A percentile compares a stretch with the other conserved stretches of the same genome.
These are phyloP conservation scores for Eucalyptus dawsonii DNA, from an alignment of 345 rosid genomes.

Conservation along the genomic window DNA sequence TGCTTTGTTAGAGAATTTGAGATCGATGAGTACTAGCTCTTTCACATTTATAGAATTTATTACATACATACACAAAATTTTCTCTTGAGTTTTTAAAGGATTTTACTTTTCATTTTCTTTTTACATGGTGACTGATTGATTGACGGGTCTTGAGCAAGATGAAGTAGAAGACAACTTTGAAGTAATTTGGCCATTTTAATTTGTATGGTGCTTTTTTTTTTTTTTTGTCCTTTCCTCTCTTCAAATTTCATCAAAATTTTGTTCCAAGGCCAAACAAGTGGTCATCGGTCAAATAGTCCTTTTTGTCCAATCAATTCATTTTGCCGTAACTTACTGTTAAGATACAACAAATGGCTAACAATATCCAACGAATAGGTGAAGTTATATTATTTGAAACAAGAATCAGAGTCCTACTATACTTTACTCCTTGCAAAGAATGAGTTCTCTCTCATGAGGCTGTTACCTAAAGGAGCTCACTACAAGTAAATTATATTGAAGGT, in stretches of 20 bases:
- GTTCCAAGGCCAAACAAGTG: background rate
- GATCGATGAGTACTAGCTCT: background rate
- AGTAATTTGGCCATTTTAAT: background rate
- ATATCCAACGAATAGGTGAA: background rate
- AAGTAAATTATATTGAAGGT: too few species aligned
- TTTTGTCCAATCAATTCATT: background rate
- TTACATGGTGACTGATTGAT: background rate
- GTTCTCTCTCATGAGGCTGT: background rate
- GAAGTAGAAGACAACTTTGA: background rate
- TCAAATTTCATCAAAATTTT: too few species aligned
- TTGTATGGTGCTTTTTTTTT: background rate
- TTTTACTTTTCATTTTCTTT: background rate
- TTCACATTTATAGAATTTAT: background rate
- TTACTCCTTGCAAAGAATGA: background rate
- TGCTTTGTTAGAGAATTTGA: background rate
- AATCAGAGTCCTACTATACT: background rate
- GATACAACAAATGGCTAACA: background rate
- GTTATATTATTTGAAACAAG: background rate
- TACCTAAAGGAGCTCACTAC: too few species aligned
- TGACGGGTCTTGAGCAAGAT: background rate
- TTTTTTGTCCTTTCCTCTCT: too few species aligned
- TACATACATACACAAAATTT: background rate
- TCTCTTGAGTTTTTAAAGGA: background rate
- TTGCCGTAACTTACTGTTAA: background rate
- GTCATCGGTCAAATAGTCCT: background rate